Evolutionary conservation across 2,329 filamentous ascomycete genomes (phyloP).

Genomic region (Fusarium sp.): DNA sequence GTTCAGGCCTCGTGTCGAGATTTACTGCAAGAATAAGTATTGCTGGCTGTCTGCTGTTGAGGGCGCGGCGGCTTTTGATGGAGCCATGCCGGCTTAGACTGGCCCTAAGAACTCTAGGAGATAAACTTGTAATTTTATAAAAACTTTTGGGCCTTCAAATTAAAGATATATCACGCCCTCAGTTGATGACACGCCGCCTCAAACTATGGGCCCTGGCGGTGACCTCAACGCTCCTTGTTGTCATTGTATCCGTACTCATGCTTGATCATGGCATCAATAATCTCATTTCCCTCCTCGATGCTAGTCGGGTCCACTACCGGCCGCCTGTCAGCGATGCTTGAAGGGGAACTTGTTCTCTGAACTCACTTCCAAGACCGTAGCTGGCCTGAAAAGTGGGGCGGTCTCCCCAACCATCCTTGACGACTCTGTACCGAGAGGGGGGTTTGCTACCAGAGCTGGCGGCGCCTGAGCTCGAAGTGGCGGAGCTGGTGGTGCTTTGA

Average conservation of each 20-base stretch:
- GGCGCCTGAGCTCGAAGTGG: not conserved
- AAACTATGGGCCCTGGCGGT: not conserved
- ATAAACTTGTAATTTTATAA: too few species aligned
- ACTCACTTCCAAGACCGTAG: not conserved
- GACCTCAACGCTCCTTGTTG: not conserved
- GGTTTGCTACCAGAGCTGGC: not conserved
- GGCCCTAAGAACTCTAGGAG: too few species aligned
- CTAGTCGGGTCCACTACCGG: conserved; percentile 1
- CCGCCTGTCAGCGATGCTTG: not conserved
- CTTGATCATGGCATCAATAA: conserved; percentile 8
- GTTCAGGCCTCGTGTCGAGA: too few species aligned
- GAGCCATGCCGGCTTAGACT: too few species aligned
- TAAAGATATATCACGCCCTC: not conserved
- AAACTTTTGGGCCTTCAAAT: too few species aligned
- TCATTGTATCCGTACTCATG: not conserved
- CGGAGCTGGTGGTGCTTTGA: not conserved
- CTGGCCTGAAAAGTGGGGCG: conserved; percentile 6
- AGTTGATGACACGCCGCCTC: not conserved
- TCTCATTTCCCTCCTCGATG: conserved; percentile 9
- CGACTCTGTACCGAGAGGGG: not conserved
- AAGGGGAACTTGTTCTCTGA: not conserved
- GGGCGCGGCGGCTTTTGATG: too few species aligned
- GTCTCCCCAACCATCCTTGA: conserved; percentile 13
- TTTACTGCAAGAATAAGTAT: too few species aligned
- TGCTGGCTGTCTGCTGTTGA: too few species aligned